Base-by-base conservation (phyloP, 2,329 filamentous ascomycete genomes). In the Aspergillus sp. region DNA sequence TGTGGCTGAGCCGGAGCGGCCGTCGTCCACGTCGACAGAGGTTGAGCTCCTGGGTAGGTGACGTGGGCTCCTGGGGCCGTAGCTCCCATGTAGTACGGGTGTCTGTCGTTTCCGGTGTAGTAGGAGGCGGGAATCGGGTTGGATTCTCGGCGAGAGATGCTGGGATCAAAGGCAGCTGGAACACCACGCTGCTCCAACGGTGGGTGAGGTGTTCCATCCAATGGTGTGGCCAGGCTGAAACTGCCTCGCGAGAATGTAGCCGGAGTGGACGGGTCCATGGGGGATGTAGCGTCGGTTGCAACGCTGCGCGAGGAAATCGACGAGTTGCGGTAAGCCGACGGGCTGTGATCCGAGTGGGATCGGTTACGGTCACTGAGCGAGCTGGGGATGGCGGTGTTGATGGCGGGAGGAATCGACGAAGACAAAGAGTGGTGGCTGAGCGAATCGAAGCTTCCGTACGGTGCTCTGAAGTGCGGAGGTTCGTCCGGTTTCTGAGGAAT, bases 291-390 rank as follows among this genome's bases (percentile, higher is more conserved):
- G 37, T 69, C 67, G 9, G 66, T 61, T 6, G 62, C 56, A 32
- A 66, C 57, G 40, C 58, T 66, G 34, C 67, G 62, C 19, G 62
- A 65, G 9, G 66, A 65, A 26, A 70, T 60, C 7, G 66, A 67
- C 4, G 65, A 62, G 33, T 66, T 70, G 38, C 67, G 62, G 43
- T 70, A 70, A 8, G 64, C 59, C 3, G 61, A 57, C 1, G 60
- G 57, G 42, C 61, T 65, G 47, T 64, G 60, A 11, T 66, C 61
- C 2, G 64, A 63, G 26, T 60, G 58, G 8, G 64, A 65, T 32
- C 65, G 60, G 45, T 59, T 65, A 34, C 66, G 64, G 27, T 68
- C 66, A 40, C 49, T 58, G 32, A 68, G 39, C 3, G 62, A 59
- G 37, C 58, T 58, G 6, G 62, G 45, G 7, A 67, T 52, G 9